phyloP scores from a whole-genome alignment of 129 eudicot species.

The Chrysanthemum lavandulifolium region DNA sequence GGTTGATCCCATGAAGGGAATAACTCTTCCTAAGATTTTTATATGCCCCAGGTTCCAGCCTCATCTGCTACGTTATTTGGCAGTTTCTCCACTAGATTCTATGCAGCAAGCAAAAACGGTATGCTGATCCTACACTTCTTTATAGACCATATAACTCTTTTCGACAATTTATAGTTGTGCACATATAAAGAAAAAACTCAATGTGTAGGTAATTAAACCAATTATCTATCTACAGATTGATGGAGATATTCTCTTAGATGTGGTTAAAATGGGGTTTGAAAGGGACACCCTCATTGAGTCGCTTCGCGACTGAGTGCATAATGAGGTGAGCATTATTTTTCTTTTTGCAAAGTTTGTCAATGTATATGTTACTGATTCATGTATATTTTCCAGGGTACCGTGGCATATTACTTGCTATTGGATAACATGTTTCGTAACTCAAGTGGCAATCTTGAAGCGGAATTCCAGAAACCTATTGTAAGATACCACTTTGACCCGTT shows the following conservation, averaged over 20 bases:
- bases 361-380: not conserved
- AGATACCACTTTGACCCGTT: not conserved
- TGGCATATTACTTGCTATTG: conserved; percentile 51
- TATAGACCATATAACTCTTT: not conserved
- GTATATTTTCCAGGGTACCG: not conserved
- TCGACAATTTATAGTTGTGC: too few relatives aligned
- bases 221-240: conserved; percentile 55
- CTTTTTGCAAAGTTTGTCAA: not conserved
- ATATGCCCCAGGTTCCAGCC: conserved; percentile 80
- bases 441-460: conserved; percentile 78
- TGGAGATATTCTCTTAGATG: conserved; percentile 90
- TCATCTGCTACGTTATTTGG: not conserved
- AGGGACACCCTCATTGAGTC: conserved; percentile 74
- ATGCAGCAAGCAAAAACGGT: conserved; percentile 14
- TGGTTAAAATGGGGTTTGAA: conserved; percentile 90
- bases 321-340: conserved; percentile 54
- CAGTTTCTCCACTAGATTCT: not conserved
- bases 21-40: conserved; percentile 85
- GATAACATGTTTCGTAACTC: conserved; percentile 85
- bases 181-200: too few relatives aligned
- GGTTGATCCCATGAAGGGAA: conserved; percentile 90
- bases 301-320: conserved; percentile 74
- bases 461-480: conserved; percentile 90
- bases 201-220: not conserved
- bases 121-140: not conserved